Evolutionary conservation across 2,329 filamentous ascomycete genomes (phyloP).

Genomic region (Phialocephala sp.): DNA sequence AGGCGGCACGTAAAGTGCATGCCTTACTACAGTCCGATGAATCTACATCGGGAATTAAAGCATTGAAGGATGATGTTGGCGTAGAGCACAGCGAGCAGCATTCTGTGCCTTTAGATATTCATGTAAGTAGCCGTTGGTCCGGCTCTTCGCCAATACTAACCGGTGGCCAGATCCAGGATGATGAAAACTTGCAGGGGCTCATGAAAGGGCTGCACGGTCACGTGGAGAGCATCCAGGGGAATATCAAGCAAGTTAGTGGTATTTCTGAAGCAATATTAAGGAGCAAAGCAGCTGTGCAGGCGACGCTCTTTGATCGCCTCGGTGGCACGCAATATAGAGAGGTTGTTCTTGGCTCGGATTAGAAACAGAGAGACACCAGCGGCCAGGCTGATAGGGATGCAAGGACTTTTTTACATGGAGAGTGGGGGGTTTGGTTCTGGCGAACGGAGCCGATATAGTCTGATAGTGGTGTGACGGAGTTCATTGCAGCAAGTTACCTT

Average conservation of each 20-base stretch:
- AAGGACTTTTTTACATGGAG: background rate
- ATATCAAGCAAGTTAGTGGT: slow-evolving; percentile 41
- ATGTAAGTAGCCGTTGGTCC: slow-evolving; percentile 30
- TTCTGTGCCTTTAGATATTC: slow-evolving; percentile 20
- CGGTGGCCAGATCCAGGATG: slow-evolving; percentile 31
- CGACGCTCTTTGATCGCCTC: slow-evolving; percentile 41
- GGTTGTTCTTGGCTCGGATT: slow-evolving; percentile 39
- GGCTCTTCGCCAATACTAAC: slow-evolving; percentile 1
- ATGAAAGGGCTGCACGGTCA: slow-evolving; percentile 40
- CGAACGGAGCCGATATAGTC: background rate
- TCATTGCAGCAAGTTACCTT: slow-evolving; percentile 2
- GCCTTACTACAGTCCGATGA: slow-evolving; percentile 36
- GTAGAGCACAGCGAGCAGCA: slow-evolving; percentile 16
- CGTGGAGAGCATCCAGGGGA: slow-evolving; percentile 42
- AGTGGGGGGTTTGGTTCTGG: slow-evolving; percentile 1
- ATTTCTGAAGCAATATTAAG: slow-evolving; percentile 40
- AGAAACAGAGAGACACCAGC: background rate
- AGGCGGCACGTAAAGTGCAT: slow-evolving; percentile 45
- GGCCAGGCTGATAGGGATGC: background rate
- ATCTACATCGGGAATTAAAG: slow-evolving; percentile 16
- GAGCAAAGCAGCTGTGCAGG: slow-evolving; percentile 41
- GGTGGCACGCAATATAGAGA: slow-evolving; percentile 39
- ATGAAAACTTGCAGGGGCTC: slow-evolving; percentile 38
- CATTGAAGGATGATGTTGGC: slow-evolving; percentile 30
- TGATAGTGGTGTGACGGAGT: background rate